Evolutionary conservation across 2,329 filamentous ascomycete species (phyloP).

Genomic region (Aspergillus amoenus): DNA sequence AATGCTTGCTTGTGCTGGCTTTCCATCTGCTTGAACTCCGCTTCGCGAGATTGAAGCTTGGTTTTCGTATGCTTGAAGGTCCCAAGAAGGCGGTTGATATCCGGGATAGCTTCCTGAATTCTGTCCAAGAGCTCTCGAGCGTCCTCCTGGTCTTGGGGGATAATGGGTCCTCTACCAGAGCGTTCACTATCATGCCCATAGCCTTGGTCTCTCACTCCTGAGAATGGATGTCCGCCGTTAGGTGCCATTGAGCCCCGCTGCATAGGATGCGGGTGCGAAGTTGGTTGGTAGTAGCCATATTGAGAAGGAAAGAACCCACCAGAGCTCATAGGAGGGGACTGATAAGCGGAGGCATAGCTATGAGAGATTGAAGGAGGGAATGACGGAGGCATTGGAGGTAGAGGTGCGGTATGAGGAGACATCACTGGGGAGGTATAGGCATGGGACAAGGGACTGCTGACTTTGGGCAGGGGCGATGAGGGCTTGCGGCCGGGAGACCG

Average conservation of each 20-base stretch:
- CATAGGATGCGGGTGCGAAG: constrained; percentile 28
- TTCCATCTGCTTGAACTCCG: constrained; percentile 50
- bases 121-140: constrained; percentile 43
- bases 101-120: constrained; percentile 48
- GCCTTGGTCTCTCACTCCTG: constrained; percentile 29
- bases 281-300: constrained; percentile 32
- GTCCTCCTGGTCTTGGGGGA: constrained; percentile 34
- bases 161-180: constrained; percentile 30
- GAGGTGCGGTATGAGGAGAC: constrained; percentile 30
- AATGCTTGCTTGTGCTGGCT: constrained; percentile 52
- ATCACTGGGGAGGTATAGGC: constrained; percentile 39
- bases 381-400: constrained; percentile 21
- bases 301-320: constrained; percentile 30
- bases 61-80: constrained; percentile 53
- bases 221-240: constrained; percentile 31
- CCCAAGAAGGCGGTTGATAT: constrained; percentile 44
- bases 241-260: constrained; percentile 31
- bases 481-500: constrained; percentile 24
- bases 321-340: constrained; percentile 38
- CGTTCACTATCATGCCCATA: constrained; percentile 21
- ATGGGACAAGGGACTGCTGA: constrained; percentile 37
- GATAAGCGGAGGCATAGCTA: constrained; percentile 30
- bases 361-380: constrained; percentile 25
- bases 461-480: constrained; percentile 31
- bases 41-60: constrained; percentile 50